Percentiles rank a stretch among this genome's conserved stretches.
Conservation (phyloP, 495 filamentous ascomycete genomes). For the Pseudoneurospora amorphoporcata region DNA sequence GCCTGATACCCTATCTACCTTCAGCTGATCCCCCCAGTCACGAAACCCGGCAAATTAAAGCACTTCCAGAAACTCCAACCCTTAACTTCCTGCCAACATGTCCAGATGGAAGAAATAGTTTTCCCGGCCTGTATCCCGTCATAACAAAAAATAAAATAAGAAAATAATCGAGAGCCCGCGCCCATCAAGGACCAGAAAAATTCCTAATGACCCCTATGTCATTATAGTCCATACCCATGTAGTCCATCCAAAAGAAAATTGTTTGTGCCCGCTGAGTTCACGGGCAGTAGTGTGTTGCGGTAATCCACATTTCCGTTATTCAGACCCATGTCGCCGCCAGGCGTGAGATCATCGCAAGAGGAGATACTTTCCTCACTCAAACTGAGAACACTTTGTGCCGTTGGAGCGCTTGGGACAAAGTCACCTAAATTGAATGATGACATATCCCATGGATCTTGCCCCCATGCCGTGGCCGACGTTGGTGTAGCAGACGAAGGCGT, state of each 20-base stretch:
- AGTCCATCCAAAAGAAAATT: slow-evolving; percentile 9
- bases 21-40: neutral
- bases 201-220: neutral
- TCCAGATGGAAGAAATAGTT: neutral
- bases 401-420: slow-evolving; percentile 25
- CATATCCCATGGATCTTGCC: slow-evolving; percentile 47
- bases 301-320: slow-evolving; percentile 27
- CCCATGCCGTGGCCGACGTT: slow-evolving; percentile 32
- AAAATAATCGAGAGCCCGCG: neutral
- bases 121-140: neutral
- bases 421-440: slow-evolving; percentile 37
- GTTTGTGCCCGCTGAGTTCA: slow-evolving; percentile 10
- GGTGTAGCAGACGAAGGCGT: slow-evolving; percentile 23
- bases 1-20: neutral
- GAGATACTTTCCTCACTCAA: slow-evolving; percentile 69
- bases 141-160: neutral
- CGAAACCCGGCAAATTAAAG: neutral
- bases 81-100: neutral
- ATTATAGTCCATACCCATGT: slow-evolving; percentile 3
- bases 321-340: slow-evolving; percentile 25
- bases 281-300: slow-evolving; percentile 7
- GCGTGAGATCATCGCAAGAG: slow-evolving; percentile 36
- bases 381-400: slow-evolving; percentile 60
- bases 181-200: neutral
- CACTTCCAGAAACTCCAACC: neutral